Evolutionary conservation across 2,329 filamentous ascomycete species (phyloP), one percentile per base, ranked within the genome.

Genomic region (Cladobotryum protrusum): DNA sequence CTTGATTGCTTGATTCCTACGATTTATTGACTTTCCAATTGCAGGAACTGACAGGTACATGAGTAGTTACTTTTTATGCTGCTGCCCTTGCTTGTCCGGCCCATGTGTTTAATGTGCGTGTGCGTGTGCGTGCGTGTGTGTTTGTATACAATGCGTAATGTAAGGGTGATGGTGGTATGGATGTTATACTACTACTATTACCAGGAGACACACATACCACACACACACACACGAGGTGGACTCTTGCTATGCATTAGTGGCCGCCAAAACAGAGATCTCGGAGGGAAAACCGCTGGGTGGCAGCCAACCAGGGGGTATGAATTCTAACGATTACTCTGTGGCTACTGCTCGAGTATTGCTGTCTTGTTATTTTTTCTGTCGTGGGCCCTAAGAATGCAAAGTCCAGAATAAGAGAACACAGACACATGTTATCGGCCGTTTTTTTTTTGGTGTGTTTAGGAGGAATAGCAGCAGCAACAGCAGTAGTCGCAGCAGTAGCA

Each of bases 261-360:
- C 58, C 56, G 58, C 56, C 60, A 60, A 53, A 60, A 54, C 54
- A 62, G 57, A 66, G 60, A 66, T 66, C 60, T 66, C 55, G 59
- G 58, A 63, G 58, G 59, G 55, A 59, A 49, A 57, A 29, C 6
- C 39, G 53, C 53, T 59, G 54, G 54, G 58, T 47, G 54, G 56
- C 56, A 53, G 54, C 56, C 57, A 65, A 57, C 58, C 58, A 62
- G 24, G 64, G 59, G 57, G 35, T 43, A 43, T 50, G 37, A 9
- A 34, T 32, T 41, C 11, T 37, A 19, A 36, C 29, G 20, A 48
- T 43, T 24, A 15, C 44, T 19, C 36, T 41, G 40, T 47, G 40
- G 45, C 40, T 47, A 29, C 11, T 29, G 7, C 34, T 35, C 34
- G n/a, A n/a, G n/a, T n/a, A n/a, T n/a, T n/a, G n/a, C n/a, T n/a